These are phyloP conservation scores for Daldinia childiae DNA, from an alignment of 495 filamentous ascomycete genomes.

Conservation along the genomic window DNA sequence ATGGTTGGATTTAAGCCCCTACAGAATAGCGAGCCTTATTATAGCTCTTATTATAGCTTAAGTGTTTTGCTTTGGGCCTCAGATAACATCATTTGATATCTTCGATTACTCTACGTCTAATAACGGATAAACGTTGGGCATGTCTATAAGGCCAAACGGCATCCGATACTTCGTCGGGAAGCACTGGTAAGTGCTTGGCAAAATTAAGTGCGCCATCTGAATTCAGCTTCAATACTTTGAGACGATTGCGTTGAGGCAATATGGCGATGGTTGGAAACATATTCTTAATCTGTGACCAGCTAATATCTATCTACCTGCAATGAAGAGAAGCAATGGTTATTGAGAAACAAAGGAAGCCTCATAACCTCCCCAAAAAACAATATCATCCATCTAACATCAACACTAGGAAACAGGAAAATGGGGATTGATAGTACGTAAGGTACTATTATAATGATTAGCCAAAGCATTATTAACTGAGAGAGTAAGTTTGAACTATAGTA, in stretches of 20 bases:
- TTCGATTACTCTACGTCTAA: not conserved
- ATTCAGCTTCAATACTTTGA: not conserved
- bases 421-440: not conserved
- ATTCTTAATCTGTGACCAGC: not conserved
- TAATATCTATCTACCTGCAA: not conserved
- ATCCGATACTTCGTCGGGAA: not conserved
- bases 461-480: not conserved
- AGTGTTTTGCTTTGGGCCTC: not conserved
- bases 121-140: not conserved
- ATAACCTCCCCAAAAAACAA: not conserved
- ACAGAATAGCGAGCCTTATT: not conserved
- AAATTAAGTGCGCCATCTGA: not conserved
- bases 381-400: not conserved
- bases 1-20: constrained; percentile 1
- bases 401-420: not conserved
- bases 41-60: not conserved
- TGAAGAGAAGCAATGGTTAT: not conserved
- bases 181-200: not conserved
- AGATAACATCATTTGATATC: not conserved
- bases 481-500: not conserved
- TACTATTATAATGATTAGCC: not conserved
- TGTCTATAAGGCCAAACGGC: not conserved
- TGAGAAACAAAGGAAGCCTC: not conserved
- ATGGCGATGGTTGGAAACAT: not conserved
- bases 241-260: not conserved